These are phyloP conservation scores for Cucurbita maxima DNA, from an alignment of 306 rosid species.

Conservation along the genomic window DNA sequence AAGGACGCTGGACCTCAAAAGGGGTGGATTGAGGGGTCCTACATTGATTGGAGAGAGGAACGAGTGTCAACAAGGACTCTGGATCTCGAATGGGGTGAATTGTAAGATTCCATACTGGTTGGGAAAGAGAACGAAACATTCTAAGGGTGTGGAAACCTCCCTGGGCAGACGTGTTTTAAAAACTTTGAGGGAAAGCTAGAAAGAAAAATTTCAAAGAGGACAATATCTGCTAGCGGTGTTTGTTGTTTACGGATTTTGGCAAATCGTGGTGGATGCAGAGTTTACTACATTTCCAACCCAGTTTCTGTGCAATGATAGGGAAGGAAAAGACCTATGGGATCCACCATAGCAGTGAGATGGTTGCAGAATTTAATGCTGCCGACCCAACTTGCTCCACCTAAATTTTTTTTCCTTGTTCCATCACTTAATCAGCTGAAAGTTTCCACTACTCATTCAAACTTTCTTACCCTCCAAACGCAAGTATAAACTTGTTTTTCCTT, in stretches of 20 bases:
- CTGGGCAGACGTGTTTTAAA: too few species aligned
- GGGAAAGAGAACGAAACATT: too few species aligned
- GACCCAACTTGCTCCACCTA: constrained; percentile 23
- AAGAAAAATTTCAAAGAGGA: too few species aligned
- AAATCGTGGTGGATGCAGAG: constrained; percentile 2
- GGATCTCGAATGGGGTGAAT: too few species aligned
- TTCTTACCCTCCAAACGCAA: not conserved
- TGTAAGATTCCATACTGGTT: too few species aligned
- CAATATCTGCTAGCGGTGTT: not conserved
- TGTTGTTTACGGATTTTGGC: not conserved
- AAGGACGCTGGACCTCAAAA: too few species aligned
- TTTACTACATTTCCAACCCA: constrained; percentile 9
- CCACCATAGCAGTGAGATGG: constrained; percentile 29
- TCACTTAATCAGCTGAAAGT: not conserved
- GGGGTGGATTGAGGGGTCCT: too few species aligned
- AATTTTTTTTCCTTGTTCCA: not conserved
- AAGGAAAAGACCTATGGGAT: constrained; percentile 24
- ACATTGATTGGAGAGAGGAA: too few species aligned
- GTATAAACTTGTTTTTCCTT: not conserved
- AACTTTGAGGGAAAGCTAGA: too few species aligned
- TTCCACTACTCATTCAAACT: not conserved
- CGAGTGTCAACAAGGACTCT: too few species aligned
- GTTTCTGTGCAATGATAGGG: constrained; percentile 19
- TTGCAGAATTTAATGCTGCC: constrained; percentile 28
- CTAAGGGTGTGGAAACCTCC: too few species aligned